Conservation (phyloP, 441 rosid species). For the Corymbia citriodora region DNA sequence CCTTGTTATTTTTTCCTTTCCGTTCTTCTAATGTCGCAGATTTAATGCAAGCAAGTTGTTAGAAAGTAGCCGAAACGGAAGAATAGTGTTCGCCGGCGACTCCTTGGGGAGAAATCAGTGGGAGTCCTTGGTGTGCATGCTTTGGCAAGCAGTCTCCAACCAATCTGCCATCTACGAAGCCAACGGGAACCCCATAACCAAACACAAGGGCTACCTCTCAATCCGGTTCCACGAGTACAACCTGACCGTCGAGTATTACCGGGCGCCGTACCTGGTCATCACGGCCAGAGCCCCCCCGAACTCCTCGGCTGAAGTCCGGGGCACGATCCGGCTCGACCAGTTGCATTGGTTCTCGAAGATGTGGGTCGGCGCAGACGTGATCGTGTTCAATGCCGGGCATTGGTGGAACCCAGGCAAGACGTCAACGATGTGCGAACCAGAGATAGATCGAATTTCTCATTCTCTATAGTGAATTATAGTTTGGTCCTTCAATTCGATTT, state of each 20-base stretch:
- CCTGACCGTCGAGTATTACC: constrained; percentile 71
- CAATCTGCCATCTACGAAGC: constrained; percentile 62
- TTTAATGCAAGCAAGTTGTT: constrained; percentile 67
- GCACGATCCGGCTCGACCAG: constrained; percentile 48
- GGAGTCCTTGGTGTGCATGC: constrained; percentile 84
- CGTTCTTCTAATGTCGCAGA: constrained; percentile 18
- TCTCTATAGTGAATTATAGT: neutral
- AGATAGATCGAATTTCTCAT: neutral
- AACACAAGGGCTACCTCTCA: constrained; percentile 84
- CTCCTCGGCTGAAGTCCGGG: constrained; percentile 29
- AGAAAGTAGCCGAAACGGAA: constrained; percentile 64
- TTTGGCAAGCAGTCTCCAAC: constrained; percentile 48
- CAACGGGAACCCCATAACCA: constrained; percentile 57
- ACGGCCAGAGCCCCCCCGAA: constrained; percentile 52
- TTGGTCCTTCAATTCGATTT: neutral
- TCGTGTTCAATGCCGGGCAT: constrained; percentile 75
- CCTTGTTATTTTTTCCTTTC: neutral
- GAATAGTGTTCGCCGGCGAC: constrained; percentile 87
- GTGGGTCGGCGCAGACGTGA: constrained; percentile 70
- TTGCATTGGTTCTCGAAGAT: constrained; percentile 56
- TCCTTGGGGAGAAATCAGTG: constrained; percentile 92
- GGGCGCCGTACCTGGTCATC: constrained; percentile 63
- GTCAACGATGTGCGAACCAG: constrained; percentile 31
- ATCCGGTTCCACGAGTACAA: constrained; percentile 59
- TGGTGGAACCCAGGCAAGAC: constrained; percentile 90